Evolutionary conservation across 192 early-diverging fungal species (phyloP).

Genomic region (Entomortierella chlamydospora): DNA sequence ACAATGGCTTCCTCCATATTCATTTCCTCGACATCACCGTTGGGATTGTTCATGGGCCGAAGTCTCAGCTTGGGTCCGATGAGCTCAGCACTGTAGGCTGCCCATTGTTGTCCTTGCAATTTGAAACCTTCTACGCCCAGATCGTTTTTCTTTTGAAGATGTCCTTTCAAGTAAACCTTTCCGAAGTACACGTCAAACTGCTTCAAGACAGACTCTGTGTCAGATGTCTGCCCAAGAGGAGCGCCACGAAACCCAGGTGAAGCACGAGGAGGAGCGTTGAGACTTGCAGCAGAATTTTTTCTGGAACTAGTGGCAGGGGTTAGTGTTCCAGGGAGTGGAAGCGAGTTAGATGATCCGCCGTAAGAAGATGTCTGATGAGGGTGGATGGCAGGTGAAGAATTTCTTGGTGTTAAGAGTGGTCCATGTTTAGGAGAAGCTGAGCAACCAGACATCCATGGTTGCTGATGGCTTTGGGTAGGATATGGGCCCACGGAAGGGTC

Average conservation of each 20-base stretch:
- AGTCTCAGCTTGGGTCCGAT: slow-evolving; percentile 75
- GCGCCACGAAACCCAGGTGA: slow-evolving; percentile 51
- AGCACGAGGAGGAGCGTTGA: slow-evolving; percentile 4
- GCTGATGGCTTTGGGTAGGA: background rate
- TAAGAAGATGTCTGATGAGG: slow-evolving; percentile 20
- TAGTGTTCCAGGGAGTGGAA: slow-evolving; percentile 26
- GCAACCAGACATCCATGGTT: slow-evolving; percentile 17
- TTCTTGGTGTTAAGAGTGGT: slow-evolving; percentile 32
- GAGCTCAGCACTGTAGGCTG: slow-evolving; percentile 78
- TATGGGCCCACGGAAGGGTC: background rate
- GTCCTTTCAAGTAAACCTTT: slow-evolving; percentile 78
- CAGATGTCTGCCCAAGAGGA: slow-evolving; percentile 50
- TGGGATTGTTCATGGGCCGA: slow-evolving; percentile 59
- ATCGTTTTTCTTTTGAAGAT: slow-evolving; percentile 79
- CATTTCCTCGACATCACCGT: slow-evolving; percentile 73
- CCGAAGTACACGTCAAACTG: slow-evolving; percentile 75
- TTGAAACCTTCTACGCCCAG: slow-evolving; percentile 70
- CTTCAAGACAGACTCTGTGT: slow-evolving; percentile 60
- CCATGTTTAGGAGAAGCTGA: slow-evolving; percentile 29
- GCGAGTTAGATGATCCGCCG: slow-evolving; percentile 24
- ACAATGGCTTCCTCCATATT: slow-evolving; percentile 79
- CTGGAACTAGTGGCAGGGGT: slow-evolving; percentile 18
- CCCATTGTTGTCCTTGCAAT: slow-evolving; percentile 73
- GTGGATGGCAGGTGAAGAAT: slow-evolving; percentile 18
- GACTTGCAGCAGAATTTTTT: slow-evolving; percentile 42